phyloP scores from a whole-genome alignment of 148 eudicot genomes.

The Arbutus unedo region DNA sequence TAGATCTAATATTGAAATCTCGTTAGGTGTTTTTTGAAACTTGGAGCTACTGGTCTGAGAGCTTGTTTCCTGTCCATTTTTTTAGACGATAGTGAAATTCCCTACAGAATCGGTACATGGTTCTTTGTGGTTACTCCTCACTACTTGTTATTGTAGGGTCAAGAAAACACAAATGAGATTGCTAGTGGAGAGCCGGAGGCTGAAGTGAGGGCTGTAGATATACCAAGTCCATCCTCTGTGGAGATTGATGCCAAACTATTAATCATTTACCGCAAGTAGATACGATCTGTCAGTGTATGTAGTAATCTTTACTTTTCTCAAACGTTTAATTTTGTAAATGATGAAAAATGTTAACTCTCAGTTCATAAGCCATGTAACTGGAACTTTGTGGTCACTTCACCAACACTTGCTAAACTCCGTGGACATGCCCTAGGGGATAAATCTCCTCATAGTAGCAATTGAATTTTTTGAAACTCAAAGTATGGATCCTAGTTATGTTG shows the following conservation, averaged over 20 bases:
- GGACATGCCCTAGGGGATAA: not conserved
- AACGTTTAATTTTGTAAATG: not conserved
- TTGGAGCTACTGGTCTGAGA: not conserved
- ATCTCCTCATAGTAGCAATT: too few species aligned
- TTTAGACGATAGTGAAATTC: not conserved
- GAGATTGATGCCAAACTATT: slow-evolving; percentile 33
- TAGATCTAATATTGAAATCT: not conserved
- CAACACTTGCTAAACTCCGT: not conserved
- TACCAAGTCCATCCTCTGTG: slow-evolving; percentile 23
- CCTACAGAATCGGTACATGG: not conserved
- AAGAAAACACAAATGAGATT: slow-evolving; percentile 39
- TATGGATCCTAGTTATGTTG: not conserved
- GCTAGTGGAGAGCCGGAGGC: slow-evolving; percentile 40
- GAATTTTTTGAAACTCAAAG: too few species aligned
- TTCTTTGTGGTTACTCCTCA: slow-evolving; percentile 13
- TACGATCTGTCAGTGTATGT: slow-evolving; percentile 47
- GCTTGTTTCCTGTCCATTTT: not conserved
- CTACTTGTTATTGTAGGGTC: slow-evolving; percentile 39
- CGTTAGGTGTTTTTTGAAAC: not conserved
- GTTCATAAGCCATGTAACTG: not conserved
- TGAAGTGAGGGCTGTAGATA: slow-evolving; percentile 41
- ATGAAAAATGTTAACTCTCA: not conserved
- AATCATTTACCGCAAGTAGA: slow-evolving; percentile 52
- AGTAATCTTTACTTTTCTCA: not conserved
- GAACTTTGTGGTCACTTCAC: too few species aligned